Evolutionary conservation across 1,139 yeast genomes (phyloP).

Genomic region (Taiozyma onychis): DNA sequence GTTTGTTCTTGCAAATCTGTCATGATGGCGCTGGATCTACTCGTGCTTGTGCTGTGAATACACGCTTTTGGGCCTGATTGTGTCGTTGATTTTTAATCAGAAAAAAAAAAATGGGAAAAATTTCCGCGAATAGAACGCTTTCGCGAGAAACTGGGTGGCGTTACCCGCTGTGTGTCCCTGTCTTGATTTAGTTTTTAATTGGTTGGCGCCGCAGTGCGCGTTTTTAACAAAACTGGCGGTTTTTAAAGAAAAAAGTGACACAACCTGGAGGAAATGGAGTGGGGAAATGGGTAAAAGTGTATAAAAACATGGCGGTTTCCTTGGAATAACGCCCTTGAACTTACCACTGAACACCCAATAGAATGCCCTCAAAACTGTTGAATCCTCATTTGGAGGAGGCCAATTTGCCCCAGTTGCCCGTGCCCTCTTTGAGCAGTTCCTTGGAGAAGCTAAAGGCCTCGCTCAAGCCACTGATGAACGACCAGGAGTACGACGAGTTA

Average conservation of each 20-base stretch:
- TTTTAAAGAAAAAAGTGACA: too few relatives aligned
- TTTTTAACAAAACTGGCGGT: too few relatives aligned
- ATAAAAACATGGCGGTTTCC: neutral
- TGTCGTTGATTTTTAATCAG: neutral
- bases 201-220: neutral
- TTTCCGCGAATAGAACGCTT: neutral
- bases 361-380: neutral
- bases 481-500: conserved; percentile 9
- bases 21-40: conserved; percentile 25
- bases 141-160: neutral
- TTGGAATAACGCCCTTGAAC: neutral
- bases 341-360: neutral
- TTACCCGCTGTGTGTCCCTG: neutral
- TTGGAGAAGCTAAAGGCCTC: conserved; percentile 42
- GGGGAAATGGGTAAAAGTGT: neutral
- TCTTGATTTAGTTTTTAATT: neutral
- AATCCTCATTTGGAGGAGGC: conserved; percentile 1
- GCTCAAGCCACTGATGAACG: conserved; percentile 40
- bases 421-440: conserved; percentile 44
- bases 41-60: neutral
- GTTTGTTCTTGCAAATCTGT: conserved; percentile 69
- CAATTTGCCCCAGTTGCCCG: conserved; percentile 34
- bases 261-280: too few relatives aligned
- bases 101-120: neutral
- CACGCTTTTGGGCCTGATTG: neutral